Evolutionary conservation across 768 basidiomycete genomes (phyloP), one percentile per base, ranked within the genome.

Genomic region (Hirschioporus abietinus): DNA sequence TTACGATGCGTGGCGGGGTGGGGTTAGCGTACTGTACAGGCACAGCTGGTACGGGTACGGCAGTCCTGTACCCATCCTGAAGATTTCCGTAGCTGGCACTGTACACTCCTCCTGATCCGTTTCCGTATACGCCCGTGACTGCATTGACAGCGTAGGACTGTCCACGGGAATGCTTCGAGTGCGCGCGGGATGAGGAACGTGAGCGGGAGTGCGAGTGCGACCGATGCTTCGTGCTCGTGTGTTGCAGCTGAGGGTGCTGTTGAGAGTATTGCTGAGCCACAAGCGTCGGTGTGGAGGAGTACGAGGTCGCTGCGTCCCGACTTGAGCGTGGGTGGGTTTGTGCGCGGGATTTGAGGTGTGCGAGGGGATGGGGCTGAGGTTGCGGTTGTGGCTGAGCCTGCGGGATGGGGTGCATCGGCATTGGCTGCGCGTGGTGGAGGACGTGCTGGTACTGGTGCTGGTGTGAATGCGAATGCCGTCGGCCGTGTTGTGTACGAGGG

Each of bases 381-480:
- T 71, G 71, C 60, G 63, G 64, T 15, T 71, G 72, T 35, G 65
- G 67, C 60, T 66, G 68, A 35, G 66, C 63, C 52, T 69, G 68
- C 23, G 64, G 58, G 58, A 66, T 64, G 12, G 63, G 34, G n/a
- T 70, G 66, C 42, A 52, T 52, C 12, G 42, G 42, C 42, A 52
- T 52, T 6, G 42, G 42, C 42, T 52, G 42, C 6, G 42, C 15
- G 42, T 52, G 42, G 12, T 52, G 42, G 42, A 52, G 42, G 42
- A 52, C 42, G 42, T 52, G 42, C 42, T 52, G 42, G 42, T 52
- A 15, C 42, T 12, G 15, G 42, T 52, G 42, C 42, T 52, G 42
- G 42, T 52, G 12, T 10, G 42, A 12, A 15, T 52, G 42, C 42
- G 42, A 52, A 52, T 52, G 42, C 15, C 42, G 42, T 52, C 42